Conservation (phyloP, 305 asterid genomes). For the Solanum hybrid region DNA sequence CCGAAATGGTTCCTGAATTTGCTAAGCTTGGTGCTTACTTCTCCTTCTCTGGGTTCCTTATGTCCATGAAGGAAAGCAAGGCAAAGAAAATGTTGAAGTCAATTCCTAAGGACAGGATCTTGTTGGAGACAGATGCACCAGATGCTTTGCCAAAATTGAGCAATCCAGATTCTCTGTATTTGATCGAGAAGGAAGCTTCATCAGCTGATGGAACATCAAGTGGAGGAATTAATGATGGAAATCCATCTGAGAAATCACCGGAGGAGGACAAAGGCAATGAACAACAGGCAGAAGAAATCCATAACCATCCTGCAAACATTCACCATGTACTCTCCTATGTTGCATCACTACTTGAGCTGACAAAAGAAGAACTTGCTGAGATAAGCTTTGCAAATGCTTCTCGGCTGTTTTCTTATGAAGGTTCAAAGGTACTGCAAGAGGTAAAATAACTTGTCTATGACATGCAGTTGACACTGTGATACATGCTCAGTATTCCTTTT, state of each 20-base stretch:
- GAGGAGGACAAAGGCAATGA: slow-evolving; percentile 9
- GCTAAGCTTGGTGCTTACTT: no score
- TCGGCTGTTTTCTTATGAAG: slow-evolving; percentile 61
- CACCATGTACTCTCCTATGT: slow-evolving; percentile 63
- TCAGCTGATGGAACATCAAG: slow-evolving; percentile 9
- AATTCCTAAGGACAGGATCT: slow-evolving; percentile 66
- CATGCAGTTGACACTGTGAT: neutral
- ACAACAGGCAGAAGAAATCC: slow-evolving; percentile 14
- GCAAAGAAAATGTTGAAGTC: slow-evolving; percentile 75
- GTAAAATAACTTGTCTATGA: neutral
- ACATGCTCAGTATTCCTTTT: neutral
- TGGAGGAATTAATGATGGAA: neutral
- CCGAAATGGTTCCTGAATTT: no score
- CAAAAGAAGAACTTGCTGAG: slow-evolving; percentile 53
- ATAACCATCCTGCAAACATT: slow-evolving; percentile 84
- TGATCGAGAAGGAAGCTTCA: slow-evolving; percentile 21
- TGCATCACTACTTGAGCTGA: slow-evolving; percentile 50
- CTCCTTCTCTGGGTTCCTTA: slow-evolving; percentile 44
- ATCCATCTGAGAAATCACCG: neutral
- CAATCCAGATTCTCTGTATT: slow-evolving; percentile 24
- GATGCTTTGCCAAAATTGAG: slow-evolving; percentile 55
- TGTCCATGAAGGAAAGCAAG: slow-evolving; percentile 83
- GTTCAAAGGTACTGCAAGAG: slow-evolving; percentile 48
- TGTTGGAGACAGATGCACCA: slow-evolving; percentile 94
- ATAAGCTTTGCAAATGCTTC: slow-evolving; percentile 58